Evolutionary conservation across 495 filamentous ascomycete species (phyloP).

Genomic region (Pseudomonodictys pantanalensis): DNA sequence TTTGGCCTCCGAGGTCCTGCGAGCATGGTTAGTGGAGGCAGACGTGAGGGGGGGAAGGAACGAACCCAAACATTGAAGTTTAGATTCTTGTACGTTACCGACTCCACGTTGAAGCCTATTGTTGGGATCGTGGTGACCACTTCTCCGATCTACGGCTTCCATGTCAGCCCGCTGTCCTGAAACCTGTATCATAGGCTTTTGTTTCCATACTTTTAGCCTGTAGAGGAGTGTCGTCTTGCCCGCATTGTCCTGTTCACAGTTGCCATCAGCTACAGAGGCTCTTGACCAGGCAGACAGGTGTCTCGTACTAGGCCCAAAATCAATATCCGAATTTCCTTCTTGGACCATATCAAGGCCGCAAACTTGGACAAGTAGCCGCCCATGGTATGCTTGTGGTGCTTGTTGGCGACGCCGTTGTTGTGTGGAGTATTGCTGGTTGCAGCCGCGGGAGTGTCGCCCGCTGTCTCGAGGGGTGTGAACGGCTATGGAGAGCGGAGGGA

Average conservation of each 20-base stretch:
- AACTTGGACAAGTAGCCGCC: constrained; percentile 63
- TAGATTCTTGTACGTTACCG: constrained; percentile 92
- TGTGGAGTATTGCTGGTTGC: background rate
- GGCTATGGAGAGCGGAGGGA: too few species aligned
- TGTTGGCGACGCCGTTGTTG: background rate
- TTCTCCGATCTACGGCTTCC: constrained; percentile 74
- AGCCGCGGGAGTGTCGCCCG: too few species aligned
- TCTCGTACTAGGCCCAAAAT: constrained; percentile 84
- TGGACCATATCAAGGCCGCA: constrained; percentile 72
- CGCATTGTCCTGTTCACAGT: constrained; percentile 77
- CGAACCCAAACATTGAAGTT: constrained; percentile 97
- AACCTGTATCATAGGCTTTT: background rate
- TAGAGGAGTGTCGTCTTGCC: constrained; percentile 97
- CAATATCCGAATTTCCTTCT: constrained; percentile 96
- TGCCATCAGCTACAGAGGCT: constrained; percentile 4
- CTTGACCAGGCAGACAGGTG: background rate
- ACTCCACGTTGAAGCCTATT: constrained; percentile 99
- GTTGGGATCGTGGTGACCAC: constrained; percentile 98
- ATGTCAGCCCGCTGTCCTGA: background rate
- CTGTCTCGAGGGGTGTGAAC: too few species aligned
- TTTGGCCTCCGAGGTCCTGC: constrained; percentile 90
- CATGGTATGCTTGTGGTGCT: constrained; percentile 51
- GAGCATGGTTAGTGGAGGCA: background rate
- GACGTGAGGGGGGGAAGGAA: constrained; percentile 1
- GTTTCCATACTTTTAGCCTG: constrained; percentile 73